These are phyloP conservation scores for Elsinoe perseae DNA, from an alignment of 2,329 filamentous ascomycete genomes.

Conservation along the genomic window DNA sequence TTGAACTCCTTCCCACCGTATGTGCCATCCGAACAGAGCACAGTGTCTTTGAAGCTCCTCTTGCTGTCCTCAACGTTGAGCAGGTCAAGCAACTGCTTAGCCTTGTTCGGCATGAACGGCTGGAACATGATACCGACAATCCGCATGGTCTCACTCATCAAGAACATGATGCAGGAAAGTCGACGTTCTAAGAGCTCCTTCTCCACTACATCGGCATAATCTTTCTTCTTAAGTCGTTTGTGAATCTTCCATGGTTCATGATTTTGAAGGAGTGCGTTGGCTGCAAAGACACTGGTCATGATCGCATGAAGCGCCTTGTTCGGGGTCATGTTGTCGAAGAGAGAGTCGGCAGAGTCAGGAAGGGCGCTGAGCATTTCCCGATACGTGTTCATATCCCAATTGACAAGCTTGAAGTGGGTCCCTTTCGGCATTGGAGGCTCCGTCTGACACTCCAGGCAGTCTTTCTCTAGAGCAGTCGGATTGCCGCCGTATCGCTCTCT, in stretches of 20 bases:
- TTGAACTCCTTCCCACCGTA: conserved; percentile 54
- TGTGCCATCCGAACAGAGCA: conserved; percentile 43
- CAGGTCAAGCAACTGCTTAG: conserved; percentile 63
- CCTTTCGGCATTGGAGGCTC: not conserved
- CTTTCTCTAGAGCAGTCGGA: not conserved
- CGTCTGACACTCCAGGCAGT: conserved; percentile 9
- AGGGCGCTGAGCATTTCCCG: conserved; percentile 36
- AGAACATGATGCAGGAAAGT: conserved; percentile 58
- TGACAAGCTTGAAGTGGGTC: not conserved
- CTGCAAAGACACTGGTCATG: conserved; percentile 54
- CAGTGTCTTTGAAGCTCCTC: conserved; percentile 39
- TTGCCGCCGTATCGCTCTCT: conserved; percentile 1
- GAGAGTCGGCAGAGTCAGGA: conserved; percentile 37
- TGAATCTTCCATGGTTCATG: conserved; percentile 56
- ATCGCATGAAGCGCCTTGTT: conserved; percentile 58
- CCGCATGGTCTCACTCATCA: conserved; percentile 66
- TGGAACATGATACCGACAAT: conserved; percentile 78
- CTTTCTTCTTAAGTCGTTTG: conserved; percentile 3
- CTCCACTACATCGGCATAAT: not conserved
- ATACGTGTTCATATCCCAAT: conserved; percentile 25
- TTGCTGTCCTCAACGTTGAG: conserved; percentile 60
- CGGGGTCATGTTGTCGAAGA: conserved; percentile 59
- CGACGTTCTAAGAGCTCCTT: conserved; percentile 29
- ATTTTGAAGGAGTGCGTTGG: conserved; percentile 59
- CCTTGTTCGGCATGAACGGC: conserved; percentile 80